These are phyloP conservation scores for Picea mariana DNA, from an alignment of 83 land plant species.

Conservation along the genomic window DNA sequence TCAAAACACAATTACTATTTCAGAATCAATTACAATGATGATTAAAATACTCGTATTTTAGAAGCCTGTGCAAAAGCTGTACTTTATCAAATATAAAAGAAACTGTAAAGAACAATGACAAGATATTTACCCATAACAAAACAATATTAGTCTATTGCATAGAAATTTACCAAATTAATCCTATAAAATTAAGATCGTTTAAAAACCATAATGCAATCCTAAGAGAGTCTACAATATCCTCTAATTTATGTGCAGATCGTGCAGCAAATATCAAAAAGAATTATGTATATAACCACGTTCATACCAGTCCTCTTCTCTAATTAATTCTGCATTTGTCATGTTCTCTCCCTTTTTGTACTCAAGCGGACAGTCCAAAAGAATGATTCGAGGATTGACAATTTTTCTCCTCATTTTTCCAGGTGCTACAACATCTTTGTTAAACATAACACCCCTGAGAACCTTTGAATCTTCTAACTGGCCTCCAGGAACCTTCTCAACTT, in stretches of 20 bases:
- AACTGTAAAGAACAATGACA: too few species aligned
- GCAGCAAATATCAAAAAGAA: neutral
- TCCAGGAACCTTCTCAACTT: constrained; percentile 97
- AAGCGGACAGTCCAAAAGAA: constrained; percentile 92
- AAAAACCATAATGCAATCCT: neutral
- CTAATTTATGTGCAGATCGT: too few species aligned
- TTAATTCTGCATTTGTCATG: constrained; percentile 88
- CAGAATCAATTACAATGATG: too few species aligned
- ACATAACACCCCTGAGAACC: constrained; percentile 94
- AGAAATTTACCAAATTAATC: too few species aligned
- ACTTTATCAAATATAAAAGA: too few species aligned
- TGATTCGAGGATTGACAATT: constrained; percentile 86
- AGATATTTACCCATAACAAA: too few species aligned
- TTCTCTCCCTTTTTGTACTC: constrained; percentile 99
- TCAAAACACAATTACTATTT: too few species aligned
- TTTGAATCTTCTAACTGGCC: constrained; percentile 94
- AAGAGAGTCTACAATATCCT: neutral
- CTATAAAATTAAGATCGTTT: too few species aligned
- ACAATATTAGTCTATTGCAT: too few species aligned
- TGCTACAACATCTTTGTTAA: constrained; percentile 94
- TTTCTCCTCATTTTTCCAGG: constrained; percentile 95
- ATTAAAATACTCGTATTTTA: too few species aligned
- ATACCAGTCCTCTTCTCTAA: constrained; percentile 91
- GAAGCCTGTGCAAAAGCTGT: too few species aligned
- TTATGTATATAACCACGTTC: neutral